phyloP scores from a whole-genome alignment of 352 stramenopile genomes.

The Phytophthora idaei region DNA sequence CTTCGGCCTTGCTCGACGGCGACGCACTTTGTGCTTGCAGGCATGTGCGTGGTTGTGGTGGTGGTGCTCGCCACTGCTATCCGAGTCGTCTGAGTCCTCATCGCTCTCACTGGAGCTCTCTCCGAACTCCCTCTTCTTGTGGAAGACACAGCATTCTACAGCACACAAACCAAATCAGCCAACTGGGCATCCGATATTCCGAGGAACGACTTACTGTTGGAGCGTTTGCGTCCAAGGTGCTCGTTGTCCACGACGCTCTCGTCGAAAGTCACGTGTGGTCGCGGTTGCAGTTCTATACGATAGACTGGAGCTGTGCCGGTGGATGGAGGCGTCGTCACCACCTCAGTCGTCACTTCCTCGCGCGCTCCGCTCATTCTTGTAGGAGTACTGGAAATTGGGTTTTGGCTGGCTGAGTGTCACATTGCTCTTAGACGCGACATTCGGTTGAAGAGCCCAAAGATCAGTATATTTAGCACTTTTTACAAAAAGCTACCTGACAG shows the following conservation, averaged over 20 bases:
- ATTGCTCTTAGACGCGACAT: neutral
- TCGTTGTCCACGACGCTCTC: slow-evolving; percentile 93
- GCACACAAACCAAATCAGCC: slow-evolving; percentile 4
- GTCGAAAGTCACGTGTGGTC: slow-evolving; percentile 85
- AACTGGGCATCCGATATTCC: neutral
- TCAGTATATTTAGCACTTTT: neutral
- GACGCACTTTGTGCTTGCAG: slow-evolving; percentile 38
- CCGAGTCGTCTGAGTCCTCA: slow-evolving; percentile 71
- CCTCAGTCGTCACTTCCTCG: slow-evolving; percentile 41
- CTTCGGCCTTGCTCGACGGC: slow-evolving; percentile 33
- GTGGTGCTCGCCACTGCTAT: slow-evolving; percentile 19
- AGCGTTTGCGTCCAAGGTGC: slow-evolving; percentile 90
- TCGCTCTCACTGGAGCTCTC: slow-evolving; percentile 92
- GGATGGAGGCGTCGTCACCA: slow-evolving; percentile 27
- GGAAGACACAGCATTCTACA: slow-evolving; percentile 93
- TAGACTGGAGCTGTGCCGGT: slow-evolving; percentile 48
- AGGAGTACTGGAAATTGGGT: neutral
- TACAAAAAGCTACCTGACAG: too few relatives aligned
- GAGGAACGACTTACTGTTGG: slow-evolving; percentile 75
- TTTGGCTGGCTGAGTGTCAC: neutral
- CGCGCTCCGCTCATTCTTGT: slow-evolving; percentile 39
- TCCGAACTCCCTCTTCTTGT: slow-evolving; percentile 92
- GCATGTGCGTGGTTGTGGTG: slow-evolving; percentile 33
- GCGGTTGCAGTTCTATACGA: slow-evolving; percentile 77
- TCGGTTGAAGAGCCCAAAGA: neutral